phyloP scores from a whole-genome alignment of 2,329 filamentous ascomycete species.

The Fusarium aywerte region DNA sequence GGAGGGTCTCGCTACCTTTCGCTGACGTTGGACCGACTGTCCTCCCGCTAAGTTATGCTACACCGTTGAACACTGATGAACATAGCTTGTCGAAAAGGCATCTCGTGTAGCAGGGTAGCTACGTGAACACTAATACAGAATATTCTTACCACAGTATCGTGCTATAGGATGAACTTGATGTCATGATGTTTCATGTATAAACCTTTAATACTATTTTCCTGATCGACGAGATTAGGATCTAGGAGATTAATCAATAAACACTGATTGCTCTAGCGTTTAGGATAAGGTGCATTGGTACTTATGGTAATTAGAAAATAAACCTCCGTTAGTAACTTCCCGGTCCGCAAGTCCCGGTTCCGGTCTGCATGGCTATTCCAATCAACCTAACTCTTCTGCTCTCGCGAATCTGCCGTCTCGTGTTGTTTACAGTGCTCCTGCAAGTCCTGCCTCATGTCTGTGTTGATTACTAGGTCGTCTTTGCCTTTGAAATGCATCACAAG shows the following conservation, averaged over 20 bases:
- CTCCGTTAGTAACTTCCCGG: constrained; percentile 1
- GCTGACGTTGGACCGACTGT: constrained; percentile 33
- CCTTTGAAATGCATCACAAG: constrained; percentile 62
- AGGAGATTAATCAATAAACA: background rate
- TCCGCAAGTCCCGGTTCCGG: constrained; percentile 2
- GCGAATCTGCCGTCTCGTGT: background rate
- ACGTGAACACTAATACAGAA: background rate
- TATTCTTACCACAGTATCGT: background rate
- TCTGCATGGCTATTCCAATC: constrained; percentile 1
- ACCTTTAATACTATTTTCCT: background rate
- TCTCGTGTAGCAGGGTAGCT: background rate
- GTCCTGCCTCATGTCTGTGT: constrained; percentile 56
- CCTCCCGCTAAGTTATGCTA: background rate
- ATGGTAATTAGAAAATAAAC: background rate
- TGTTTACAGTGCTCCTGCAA: constrained; percentile 44
- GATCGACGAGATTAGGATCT: background rate
- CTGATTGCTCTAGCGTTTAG: background rate
- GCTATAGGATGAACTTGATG: background rate
- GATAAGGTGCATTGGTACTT: constrained; percentile 2
- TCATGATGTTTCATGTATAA: background rate
- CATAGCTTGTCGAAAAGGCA: background rate
- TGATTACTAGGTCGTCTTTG: constrained; percentile 63
- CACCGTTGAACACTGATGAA: constrained; percentile 8
- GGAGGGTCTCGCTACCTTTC: constrained; percentile 10
- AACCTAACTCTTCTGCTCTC: constrained; percentile 1